Evolutionary conservation across 1,139 yeast species (phyloP).

Genomic region (Yamadazyma pseudoaaseri): DNA sequence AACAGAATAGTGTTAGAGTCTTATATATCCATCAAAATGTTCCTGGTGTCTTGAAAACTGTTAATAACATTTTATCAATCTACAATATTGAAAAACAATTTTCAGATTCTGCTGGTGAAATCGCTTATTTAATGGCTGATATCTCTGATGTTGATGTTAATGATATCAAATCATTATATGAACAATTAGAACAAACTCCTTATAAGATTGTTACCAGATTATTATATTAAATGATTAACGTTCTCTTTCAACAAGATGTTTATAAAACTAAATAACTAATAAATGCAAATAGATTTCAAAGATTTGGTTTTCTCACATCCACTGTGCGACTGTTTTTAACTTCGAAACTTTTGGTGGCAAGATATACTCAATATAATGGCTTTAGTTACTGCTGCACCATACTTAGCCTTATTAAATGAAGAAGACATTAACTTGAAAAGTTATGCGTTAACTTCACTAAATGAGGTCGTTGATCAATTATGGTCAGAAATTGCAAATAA

Average conservation of each 20-base stretch:
- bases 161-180: constrained; percentile 82
- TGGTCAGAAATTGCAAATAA: constrained; percentile 98
- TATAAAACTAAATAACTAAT: not conserved
- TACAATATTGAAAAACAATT: constrained; percentile 98
- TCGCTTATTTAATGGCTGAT: constrained; percentile 98
- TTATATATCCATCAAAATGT: constrained; percentile 96
- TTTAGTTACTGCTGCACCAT: constrained; percentile 80
- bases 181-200: constrained; percentile 85
- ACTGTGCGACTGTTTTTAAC: too few relatives aligned
- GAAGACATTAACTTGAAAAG: constrained; percentile 73
- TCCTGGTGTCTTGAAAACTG: constrained; percentile 98
- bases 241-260: not conserved
- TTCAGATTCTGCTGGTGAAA: constrained; percentile 92
- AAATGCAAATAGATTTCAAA: too few relatives aligned
- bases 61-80: constrained; percentile 89
- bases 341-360: constrained; percentile 13
- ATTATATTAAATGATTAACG: constrained; percentile 55
- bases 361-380: constrained; percentile 38
- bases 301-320: not conserved
- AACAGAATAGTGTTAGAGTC: constrained; percentile 86
- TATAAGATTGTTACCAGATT: constrained; percentile 90
- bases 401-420: constrained; percentile 84
- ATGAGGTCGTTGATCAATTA: constrained; percentile 80
- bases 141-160: constrained; percentile 79
- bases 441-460: constrained; percentile 81